A percentile compares a stretch with the other conserved stretches of the same genome.
These are phyloP conservation scores for Aspergillus nanangensis DNA, from an alignment of 495 filamentous ascomycete genomes.

Conservation along the genomic window DNA sequence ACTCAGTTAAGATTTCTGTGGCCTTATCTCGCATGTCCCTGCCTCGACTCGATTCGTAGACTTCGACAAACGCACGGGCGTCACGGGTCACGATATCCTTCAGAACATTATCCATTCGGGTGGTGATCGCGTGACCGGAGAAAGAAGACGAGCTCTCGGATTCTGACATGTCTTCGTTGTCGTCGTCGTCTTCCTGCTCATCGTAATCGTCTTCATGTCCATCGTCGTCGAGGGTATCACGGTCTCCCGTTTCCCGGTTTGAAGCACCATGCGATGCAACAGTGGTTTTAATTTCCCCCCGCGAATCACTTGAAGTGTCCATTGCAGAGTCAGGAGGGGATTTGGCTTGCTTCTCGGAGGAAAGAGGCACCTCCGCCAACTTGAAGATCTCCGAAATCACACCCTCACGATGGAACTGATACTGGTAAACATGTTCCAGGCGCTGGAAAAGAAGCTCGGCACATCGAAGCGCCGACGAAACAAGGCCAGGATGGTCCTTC, in stretches of 20 bases:
- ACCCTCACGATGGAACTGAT: conserved; percentile 96
- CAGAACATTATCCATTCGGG: conserved; percentile 54
- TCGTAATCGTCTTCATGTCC: conserved; percentile 57
- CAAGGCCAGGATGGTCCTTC: conserved; percentile 84
- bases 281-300: conserved; percentile 2
- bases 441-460: conserved; percentile 82
- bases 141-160: conserved; percentile 63
- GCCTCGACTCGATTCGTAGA: conserved; percentile 72
- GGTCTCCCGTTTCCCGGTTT: conserved; percentile 27
- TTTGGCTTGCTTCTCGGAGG: conserved; percentile 25
- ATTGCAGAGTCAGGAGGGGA: conserved; percentile 5
- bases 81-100: conserved; percentile 69
- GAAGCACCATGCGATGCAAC: not conserved
- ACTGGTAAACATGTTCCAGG: conserved; percentile 80
- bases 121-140: conserved; percentile 36
- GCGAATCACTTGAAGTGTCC: conserved; percentile 18
- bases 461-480: conserved; percentile 81
- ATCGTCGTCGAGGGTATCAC: conserved; percentile 50
- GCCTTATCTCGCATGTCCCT: conserved; percentile 74
- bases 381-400: conserved; percentile 90
- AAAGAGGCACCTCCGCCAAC: conserved; percentile 54
- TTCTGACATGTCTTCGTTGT: conserved; percentile 59
- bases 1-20: conserved; percentile 62
- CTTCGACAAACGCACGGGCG: conserved; percentile 77
- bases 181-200: conserved; percentile 59